Base-by-base conservation (phyloP, 2,329 filamentous ascomycete species). In the Oidium heveae region DNA sequence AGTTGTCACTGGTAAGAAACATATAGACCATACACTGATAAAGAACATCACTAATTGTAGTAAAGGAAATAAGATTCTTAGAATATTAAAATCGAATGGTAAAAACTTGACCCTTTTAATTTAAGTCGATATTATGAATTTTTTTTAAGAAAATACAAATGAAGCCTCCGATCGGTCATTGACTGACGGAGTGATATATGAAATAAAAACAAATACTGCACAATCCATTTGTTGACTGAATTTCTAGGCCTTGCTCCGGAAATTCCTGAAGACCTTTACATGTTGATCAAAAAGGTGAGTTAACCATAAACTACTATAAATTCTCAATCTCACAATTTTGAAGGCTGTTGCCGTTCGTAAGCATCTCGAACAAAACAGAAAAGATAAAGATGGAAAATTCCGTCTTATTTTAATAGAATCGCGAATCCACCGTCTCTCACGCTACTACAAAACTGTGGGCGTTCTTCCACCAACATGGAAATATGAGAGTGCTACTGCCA, bases 371-470 rank as follows among this genome's bases (percentile, higher is more conserved):
- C 86, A 86, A 75, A 98, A 98, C 84, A 89, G 91, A 75, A 98
- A 98, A 82, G 91, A 98, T 80, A 94, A 87, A 79, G 91, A 98
- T 80, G 86, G 83, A 79, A 98, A 98, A 80, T 98, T 98, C 86
- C 89, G 91, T 70, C 86, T 98, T 63, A 98, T 98, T 89, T 84
- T 98, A 66, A 94, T 98, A 75, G 91, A 98, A 80, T 96, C 91
- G 71, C 86, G 93, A 75, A 96, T 98, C 74, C 91, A 98, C 84
- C 89, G 91, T 77, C 84, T 98, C 65, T 91, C 87, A 70, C 84
- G 91, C 66, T 96, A 96, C 84, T 98, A 96, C 86, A 96, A 95
- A 85, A 89, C 87, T 71, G 89, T 81, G 68, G 79, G 78, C 70
- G 77, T 82, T 67, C 76, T 82, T 59, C 77, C 89, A 68, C 89